Evolutionary conservation across 352 stramenopile species (phyloP), one percentile per base, ranked within the genome.

Genomic region (Globisporangium carolinianum): DNA sequence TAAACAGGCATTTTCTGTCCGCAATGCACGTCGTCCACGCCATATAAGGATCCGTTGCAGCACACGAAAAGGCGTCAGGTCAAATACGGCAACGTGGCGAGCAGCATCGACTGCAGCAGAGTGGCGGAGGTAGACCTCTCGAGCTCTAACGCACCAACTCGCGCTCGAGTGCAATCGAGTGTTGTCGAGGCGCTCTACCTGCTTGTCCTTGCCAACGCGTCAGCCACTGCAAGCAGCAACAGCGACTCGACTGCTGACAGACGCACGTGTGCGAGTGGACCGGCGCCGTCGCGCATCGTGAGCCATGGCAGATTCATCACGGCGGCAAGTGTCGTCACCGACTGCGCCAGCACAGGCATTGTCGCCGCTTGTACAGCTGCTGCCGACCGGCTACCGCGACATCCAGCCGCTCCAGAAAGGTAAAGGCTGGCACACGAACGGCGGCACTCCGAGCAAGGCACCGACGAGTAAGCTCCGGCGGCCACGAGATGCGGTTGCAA

Each of bases 381-480:
- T 87, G 41, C 77, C 79, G 2, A 87, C 72, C 2, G 79, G 79
- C 0, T 87, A 87, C 55, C 75, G 77, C 45, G 75, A 87, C 53
- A 74, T 89, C n/a, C 75, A 87, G 48, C 79, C 73, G 8, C 78
- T 89, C 63, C 76, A 85, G 37, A 81, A 78, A 35, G 79, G 76
- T 52, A 68, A 79, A 63, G 75, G 75, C 9, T 89, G 79, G 77
- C 79, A 87, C 58, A 65, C 67, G 52, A 89, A 89, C 24, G 24
- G 24, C 37, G 79, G 79, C 8, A 66, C 18, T 51, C 55, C 41
- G 46, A n/a, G 17, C 47, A 17, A 62, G 46, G 43, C 47, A 42
- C 67, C 52, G 48, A 36, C 38, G 8, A 56, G 54, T 47, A 81
- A 65, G 39, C 55, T 65, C 24, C 62, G 67, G 1, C 53, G 62